Evolutionary conservation across 2,329 filamentous ascomycete species (phyloP), one percentile per base, ranked within the genome.

Genomic region (Fusarium papillatum): DNA sequence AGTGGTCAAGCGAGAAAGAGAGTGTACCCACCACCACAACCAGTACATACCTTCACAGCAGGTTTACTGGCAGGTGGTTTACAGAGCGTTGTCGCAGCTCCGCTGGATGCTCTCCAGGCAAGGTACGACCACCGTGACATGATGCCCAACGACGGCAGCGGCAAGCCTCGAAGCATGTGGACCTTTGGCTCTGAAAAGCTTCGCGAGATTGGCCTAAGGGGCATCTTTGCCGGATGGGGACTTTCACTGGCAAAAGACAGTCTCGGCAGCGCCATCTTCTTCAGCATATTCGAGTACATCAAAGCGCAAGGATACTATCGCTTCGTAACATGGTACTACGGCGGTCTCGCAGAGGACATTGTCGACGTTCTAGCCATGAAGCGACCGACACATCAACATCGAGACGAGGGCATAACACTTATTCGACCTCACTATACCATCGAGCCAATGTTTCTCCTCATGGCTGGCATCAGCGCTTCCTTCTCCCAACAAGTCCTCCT

Each of bases 381-480:
- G 79, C 84, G 88, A 2, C 87, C 88, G 1, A 61, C 76, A 1
- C 70, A 76, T 9, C 62, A 68, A 11, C 71, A 74, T 10, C 62
- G 68, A 19, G 80, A 81, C 7, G 74, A 80, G 22, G 80, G 84
- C 17, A 85, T 84, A 7, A 84, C 82, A 14, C 84, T 93, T 17
- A 95, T 96, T 71, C 88, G 89, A 7, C 94, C 94, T 5, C 93
- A 96, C 80, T 96, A 95, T 81, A 88, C 93, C 67, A 88, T 95
- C 31, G 94, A 95, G 80, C 94, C 94, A 6, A 86, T 89, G 53
- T 95, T 95, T 79, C 85, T 96, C 7, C 85, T 95, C 5, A 81
- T 93, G 0, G 94, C 93, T 0, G 94, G 94, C 26, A 88, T 93
- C 64, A 87, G 90, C 69, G 94, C 93, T 2, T 94, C 93, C 0